Percentiles rank a stretch among this genome's conserved stretches.
Conservation (phyloP, 2,329 filamentous ascomycete species). For the Ophiocordyceps camponoti-floridani region DNA sequence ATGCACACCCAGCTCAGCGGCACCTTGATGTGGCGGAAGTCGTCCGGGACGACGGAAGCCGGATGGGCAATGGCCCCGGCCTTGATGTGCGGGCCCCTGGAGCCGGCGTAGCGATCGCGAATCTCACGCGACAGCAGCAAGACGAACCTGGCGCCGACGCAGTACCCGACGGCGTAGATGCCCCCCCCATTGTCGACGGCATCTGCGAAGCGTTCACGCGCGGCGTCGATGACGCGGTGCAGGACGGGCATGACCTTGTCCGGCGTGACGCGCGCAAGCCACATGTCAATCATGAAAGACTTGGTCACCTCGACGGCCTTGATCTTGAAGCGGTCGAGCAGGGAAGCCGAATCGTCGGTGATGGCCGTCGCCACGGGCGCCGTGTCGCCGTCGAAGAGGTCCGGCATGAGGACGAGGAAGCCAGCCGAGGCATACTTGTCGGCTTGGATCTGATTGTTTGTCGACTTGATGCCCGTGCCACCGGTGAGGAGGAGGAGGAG, state of each 20-base stretch:
- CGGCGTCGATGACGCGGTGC: constrained; percentile 53
- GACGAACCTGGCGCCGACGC: constrained; percentile 64
- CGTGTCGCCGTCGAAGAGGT: constrained; percentile 59
- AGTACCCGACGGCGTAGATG: constrained; percentile 63
- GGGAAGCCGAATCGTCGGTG: constrained; percentile 31
- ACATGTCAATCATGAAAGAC: constrained; percentile 81
- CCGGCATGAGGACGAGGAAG: constrained; percentile 74
- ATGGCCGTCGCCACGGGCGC: constrained; percentile 49
- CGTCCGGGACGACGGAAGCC: constrained; percentile 51
- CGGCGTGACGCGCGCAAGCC: constrained; percentile 70
- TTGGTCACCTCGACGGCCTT: constrained; percentile 63
- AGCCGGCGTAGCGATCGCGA: constrained; percentile 28
- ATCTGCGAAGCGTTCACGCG: constrained; percentile 64
- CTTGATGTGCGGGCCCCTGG: constrained; percentile 51
- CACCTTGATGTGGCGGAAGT: constrained; percentile 49
- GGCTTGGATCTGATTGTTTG: constrained; percentile 78
- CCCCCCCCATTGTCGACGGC: constrained; percentile 56
- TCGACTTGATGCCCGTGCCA: constrained; percentile 63
- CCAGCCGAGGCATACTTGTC: constrained; percentile 66
- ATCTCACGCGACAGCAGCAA: constrained; percentile 46
- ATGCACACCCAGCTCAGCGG: constrained; percentile 60
- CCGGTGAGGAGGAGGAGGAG: constrained; percentile 68
- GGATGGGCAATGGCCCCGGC: constrained; percentile 64
- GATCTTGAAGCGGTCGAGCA: constrained; percentile 62
- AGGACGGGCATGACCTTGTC: constrained; percentile 68